These are phyloP conservation scores for Ganoderma leucocontextum DNA, from an alignment of 1,284 basidiomycete species.

Conservation along the genomic window DNA sequence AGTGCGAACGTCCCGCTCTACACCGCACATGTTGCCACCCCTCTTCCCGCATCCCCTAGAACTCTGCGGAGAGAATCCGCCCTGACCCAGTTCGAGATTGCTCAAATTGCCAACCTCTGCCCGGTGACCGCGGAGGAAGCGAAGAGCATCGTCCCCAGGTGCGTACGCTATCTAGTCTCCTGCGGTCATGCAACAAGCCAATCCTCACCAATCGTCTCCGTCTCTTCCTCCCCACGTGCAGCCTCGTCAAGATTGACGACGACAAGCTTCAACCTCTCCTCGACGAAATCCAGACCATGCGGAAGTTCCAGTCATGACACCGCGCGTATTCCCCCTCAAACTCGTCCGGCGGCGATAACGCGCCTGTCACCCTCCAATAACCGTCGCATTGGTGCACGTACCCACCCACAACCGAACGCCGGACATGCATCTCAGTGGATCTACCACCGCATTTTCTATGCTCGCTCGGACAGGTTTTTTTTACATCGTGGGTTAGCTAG, in stretches of 20 bases:
- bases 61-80: constrained; percentile 78
- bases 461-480: neutral
- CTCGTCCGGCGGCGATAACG: neutral
- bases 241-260: constrained; percentile 88
- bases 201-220: neutral
- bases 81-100: constrained; percentile 90
- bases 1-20: constrained; percentile 38
- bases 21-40: neutral
- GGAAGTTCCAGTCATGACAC: constrained; percentile 81
- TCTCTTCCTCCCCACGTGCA: constrained; percentile 40
- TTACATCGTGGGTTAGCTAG: too few species aligned
- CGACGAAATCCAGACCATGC: constrained; percentile 88
- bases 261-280: constrained; percentile 83
- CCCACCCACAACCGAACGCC: neutral
- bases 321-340: neutral
- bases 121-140: constrained; percentile 91
- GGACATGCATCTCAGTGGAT: too few species aligned
- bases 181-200: neutral
- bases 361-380: neutral
- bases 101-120: constrained; percentile 91
- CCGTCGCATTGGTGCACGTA: neutral
- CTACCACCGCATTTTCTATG: neutral
- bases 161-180: constrained; percentile 21
- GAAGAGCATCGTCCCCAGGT: constrained; percentile 92
- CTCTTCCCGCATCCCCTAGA: constrained; percentile 44